These are phyloP conservation scores for Eudorina sp. DNA, from an alignment of 139 green algal genomes.

Conservation along the genomic window DNA sequence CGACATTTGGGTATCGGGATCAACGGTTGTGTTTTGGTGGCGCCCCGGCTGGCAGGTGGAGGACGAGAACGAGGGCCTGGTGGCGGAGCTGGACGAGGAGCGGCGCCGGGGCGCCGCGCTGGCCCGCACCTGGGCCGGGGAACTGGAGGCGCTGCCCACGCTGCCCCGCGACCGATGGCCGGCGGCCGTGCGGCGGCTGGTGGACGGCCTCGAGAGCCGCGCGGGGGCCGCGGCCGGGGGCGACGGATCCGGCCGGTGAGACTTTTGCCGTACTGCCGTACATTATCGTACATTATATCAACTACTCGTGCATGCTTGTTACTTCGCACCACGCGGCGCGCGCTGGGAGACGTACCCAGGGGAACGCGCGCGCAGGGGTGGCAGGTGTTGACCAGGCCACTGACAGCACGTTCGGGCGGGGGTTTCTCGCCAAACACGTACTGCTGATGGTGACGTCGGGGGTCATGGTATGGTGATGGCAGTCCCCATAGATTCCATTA, in stretches of 20 bases:
- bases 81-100: slow-evolving; percentile 47
- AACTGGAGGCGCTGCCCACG: slow-evolving; percentile 42
- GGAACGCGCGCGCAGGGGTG: no score
- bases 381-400: no score
- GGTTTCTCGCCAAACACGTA: no score
- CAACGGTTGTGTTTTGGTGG: not conserved
- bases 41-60: slow-evolving; percentile 51
- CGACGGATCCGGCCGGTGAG: not conserved
- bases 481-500: no score
- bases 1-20: no score
- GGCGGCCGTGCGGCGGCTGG: slow-evolving; percentile 36
- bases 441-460: no score
- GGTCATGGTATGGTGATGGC: no score
- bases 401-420: no score
- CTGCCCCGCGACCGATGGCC: slow-evolving; percentile 54
- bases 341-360: no score
- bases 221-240: not conserved
- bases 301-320: no score
- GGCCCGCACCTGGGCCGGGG: slow-evolving; percentile 26
- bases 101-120: slow-evolving; percentile 30
- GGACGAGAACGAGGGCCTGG: slow-evolving; percentile 54
- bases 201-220: slow-evolving; percentile 40
- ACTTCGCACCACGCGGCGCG: no score
- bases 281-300: no score
- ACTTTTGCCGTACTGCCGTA: not conserved